phyloP scores from a whole-genome alignment of 352 stramenopile genomes.

The Pythium guiyangense region DNA sequence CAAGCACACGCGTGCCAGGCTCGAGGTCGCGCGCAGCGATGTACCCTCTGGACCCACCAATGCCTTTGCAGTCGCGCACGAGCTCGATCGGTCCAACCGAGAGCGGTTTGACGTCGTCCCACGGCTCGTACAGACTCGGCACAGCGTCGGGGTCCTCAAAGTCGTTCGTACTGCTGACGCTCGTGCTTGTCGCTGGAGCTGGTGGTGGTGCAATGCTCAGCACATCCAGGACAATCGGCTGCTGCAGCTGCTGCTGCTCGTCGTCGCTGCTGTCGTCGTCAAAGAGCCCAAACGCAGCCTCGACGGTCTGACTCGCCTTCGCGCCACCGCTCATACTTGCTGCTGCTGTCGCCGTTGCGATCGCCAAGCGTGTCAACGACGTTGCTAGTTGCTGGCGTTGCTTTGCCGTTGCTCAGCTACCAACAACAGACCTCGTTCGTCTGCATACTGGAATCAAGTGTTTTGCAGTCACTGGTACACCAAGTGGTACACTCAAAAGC shows the following conservation, averaged over 20 bases:
- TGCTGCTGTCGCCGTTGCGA: too few species aligned
- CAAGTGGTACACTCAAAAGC: too few species aligned
- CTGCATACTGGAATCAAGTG: too few species aligned
- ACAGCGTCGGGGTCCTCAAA: slow-evolving; percentile 8
- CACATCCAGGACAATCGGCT: slow-evolving; percentile 4
- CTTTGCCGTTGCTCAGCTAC: too few species aligned
- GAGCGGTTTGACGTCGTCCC: slow-evolving; percentile 75
- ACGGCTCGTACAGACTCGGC: slow-evolving; percentile 50
- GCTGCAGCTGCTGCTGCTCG: slow-evolving; percentile 23
- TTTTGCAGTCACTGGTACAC: too few species aligned
- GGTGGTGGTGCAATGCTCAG: slow-evolving; percentile 17
- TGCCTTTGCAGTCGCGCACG: slow-evolving; percentile 34
- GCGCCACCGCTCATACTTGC: slow-evolving; percentile 13
- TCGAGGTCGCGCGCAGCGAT: slow-evolving; percentile 73
- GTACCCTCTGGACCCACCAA: slow-evolving; percentile 87
- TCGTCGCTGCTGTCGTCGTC: slow-evolving; percentile 80
- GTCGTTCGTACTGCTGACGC: background rate
- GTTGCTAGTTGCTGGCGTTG: too few species aligned
- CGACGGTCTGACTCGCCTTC: slow-evolving; percentile 39
- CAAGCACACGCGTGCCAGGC: slow-evolving; percentile 86
- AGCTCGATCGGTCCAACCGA: slow-evolving; percentile 82
- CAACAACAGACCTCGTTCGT: too few species aligned
- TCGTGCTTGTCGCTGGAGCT: background rate
- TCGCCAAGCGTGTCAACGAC: too few species aligned
- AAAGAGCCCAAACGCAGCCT: slow-evolving; percentile 78